Conservation (phyloP, 1,284 basidiomycete species). For the Anthracocystis setariae region DNA sequence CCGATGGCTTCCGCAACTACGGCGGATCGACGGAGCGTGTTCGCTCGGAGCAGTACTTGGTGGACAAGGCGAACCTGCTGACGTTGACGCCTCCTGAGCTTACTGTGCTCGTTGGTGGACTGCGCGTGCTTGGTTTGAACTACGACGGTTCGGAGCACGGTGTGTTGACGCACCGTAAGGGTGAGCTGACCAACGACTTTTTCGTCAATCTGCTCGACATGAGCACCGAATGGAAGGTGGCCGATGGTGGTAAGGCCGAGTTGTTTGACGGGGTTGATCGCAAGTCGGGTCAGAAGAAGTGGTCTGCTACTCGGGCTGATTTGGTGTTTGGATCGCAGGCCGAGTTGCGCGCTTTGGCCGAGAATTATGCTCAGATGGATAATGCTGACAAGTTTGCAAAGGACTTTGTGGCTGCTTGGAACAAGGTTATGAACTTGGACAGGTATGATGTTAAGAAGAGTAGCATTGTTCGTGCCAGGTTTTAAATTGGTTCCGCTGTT, state of each 20-base stretch:
- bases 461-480: constrained; percentile 40
- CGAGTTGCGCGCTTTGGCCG: constrained; percentile 36
- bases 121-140: constrained; percentile 40
- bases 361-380: constrained; percentile 43
- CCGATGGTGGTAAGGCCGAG: constrained; percentile 31
- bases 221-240: constrained; percentile 43
- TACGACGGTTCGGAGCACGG: constrained; percentile 36
- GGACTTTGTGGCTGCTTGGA: constrained; percentile 40
- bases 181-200: constrained; percentile 45
- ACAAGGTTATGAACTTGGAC: constrained; percentile 50
- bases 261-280: constrained; percentile 41
- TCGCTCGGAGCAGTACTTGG: constrained; percentile 37
- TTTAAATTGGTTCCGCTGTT: constrained; percentile 9
- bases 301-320: constrained; percentile 37
- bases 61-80: constrained; percentile 44
- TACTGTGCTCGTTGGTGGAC: constrained; percentile 45
- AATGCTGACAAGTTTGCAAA: constrained; percentile 42
- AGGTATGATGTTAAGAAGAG: constrained; percentile 46
- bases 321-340: constrained; percentile 40
- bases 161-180: constrained; percentile 31
- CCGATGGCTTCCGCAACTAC: constrained; percentile 44
- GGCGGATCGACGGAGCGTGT: constrained; percentile 38
- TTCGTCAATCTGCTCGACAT: constrained; percentile 47
- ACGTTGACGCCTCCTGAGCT: constrained; percentile 36
- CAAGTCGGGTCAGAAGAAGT: constrained; percentile 48